Conservation (phyloP, 805 yeast species). For the Ogataea allantospora region DNA sequence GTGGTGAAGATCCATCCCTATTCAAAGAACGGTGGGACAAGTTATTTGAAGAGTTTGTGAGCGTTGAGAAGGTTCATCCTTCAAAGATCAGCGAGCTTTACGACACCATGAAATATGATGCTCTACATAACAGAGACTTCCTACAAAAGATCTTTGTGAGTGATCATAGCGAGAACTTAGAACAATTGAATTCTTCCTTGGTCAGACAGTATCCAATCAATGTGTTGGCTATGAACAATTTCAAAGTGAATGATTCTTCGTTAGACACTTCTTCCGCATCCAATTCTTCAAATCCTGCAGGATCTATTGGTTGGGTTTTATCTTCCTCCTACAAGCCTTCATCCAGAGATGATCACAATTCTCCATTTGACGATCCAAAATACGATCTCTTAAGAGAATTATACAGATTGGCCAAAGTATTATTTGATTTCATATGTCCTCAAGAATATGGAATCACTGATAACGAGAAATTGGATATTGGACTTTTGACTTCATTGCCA, state of each 20-base stretch:
- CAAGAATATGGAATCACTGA: conserved; percentile 98
- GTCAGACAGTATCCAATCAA: conserved; percentile 75
- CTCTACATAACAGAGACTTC: conserved; percentile 89
- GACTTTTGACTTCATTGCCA: conserved; percentile 89
- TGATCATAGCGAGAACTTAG: conserved; percentile 41
- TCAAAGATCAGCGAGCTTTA: conserved; percentile 93
- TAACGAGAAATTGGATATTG: conserved; percentile 93
- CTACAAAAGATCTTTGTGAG: conserved; percentile 80
- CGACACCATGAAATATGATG: conserved; percentile 98
- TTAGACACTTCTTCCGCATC: conserved; percentile 25
- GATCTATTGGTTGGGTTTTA: conserved; percentile 73
- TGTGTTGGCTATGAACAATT: conserved; percentile 71
- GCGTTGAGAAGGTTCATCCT: conserved; percentile 96
- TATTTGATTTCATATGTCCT: conserved; percentile 97
- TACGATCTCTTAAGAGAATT: conserved; percentile 82
- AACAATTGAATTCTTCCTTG: conserved; percentile 46
- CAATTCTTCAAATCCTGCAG: conserved; percentile 42
- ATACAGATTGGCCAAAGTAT: conserved; percentile 83
- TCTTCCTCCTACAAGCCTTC: conserved; percentile 33
- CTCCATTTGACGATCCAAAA: conserved; percentile 74
- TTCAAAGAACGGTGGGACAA: conserved; percentile 98
- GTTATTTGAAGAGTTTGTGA: conserved; percentile 83
- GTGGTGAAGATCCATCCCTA: conserved; percentile 88
- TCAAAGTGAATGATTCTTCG: conserved; percentile 51
- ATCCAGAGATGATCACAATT: conserved; percentile 28